Percentiles rank a stretch among this genome's conserved stretches.
These are phyloP conservation scores for Decorospora gaudefroyi DNA, from an alignment of 2,329 filamentous ascomycete genomes.

Conservation along the genomic window DNA sequence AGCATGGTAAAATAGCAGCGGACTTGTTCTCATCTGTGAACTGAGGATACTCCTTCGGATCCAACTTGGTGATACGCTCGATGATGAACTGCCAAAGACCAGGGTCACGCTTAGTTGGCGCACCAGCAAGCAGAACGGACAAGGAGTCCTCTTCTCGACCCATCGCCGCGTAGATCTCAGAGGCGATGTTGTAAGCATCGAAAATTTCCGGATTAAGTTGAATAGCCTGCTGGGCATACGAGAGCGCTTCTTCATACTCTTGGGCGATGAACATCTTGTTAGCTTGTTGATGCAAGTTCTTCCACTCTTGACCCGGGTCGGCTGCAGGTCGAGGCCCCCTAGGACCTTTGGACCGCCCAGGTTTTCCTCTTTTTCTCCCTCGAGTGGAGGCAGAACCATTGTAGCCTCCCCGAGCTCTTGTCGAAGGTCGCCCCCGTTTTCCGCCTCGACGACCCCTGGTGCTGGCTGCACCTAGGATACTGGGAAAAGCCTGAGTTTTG, in stretches of 20 bases:
- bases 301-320: slow-evolving; percentile 73
- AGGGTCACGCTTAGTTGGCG: slow-evolving; percentile 61
- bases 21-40: slow-evolving; percentile 38
- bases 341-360: slow-evolving; percentile 38
- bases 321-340: slow-evolving; percentile 60
- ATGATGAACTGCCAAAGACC: slow-evolving; percentile 63
- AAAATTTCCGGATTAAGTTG: slow-evolving; percentile 64
- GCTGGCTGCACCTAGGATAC: slow-evolving; percentile 12
- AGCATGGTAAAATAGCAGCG: slow-evolving; percentile 36
- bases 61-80: slow-evolving; percentile 56
- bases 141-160: slow-evolving; percentile 62
- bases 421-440: slow-evolving; percentile 33
- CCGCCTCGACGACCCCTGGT: slow-evolving; percentile 25
- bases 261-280: slow-evolving; percentile 68
- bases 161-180: slow-evolving; percentile 61
- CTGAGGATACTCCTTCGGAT: slow-evolving; percentile 39
- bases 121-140: slow-evolving; percentile 61
- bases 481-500: background rate
- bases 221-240: slow-evolving; percentile 42
- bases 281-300: slow-evolving; percentile 66
- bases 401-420: slow-evolving; percentile 32
- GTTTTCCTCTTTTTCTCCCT: slow-evolving; percentile 28
- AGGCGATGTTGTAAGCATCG: slow-evolving; percentile 63
- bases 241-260: slow-evolving; percentile 58
- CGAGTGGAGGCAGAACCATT: slow-evolving; percentile 24